Evolutionary conservation across 208 protist genomes (phyloP).

Genomic region (Trypanosoma caninum): DNA sequence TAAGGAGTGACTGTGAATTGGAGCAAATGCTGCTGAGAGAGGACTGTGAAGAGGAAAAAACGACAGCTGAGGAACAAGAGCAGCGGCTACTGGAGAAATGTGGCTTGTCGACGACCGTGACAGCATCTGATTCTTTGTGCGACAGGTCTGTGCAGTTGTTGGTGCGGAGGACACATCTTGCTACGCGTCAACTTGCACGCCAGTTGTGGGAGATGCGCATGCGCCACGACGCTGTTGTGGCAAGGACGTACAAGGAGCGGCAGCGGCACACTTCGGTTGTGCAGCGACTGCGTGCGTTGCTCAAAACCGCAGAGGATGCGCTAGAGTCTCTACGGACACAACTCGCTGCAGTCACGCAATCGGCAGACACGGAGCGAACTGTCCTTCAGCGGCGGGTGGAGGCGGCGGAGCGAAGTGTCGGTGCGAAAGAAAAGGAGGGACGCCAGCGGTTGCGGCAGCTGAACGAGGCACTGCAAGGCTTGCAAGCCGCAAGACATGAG

Average conservation of each 20-base stretch:
- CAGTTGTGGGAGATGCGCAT: background rate
- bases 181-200: background rate
- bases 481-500: background rate
- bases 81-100: background rate
- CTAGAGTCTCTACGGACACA: background rate
- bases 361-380: slow-evolving; percentile 13
- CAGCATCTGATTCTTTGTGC: background rate
- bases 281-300: slow-evolving; percentile 5
- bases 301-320: slow-evolving; percentile 7
- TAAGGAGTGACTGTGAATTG: no score
- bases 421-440: background rate
- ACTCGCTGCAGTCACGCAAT: background rate
- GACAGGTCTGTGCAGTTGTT: background rate
- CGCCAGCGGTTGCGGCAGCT: slow-evolving; percentile 5
- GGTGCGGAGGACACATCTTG: background rate
- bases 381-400: slow-evolving; percentile 10
- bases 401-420: slow-evolving; percentile 9
- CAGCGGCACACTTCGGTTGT: background rate
- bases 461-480: slow-evolving; percentile 5
- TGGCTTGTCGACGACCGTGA: background rate
- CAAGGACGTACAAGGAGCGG: slow-evolving; percentile 12
- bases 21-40: no score
- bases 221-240: background rate
- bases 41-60: background rate
- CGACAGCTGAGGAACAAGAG: background rate